Evolutionary conservation across 2,329 filamentous ascomycete species (phyloP), one percentile per base, ranked within the genome.

Genomic region (Epichloe aotearoae): DNA sequence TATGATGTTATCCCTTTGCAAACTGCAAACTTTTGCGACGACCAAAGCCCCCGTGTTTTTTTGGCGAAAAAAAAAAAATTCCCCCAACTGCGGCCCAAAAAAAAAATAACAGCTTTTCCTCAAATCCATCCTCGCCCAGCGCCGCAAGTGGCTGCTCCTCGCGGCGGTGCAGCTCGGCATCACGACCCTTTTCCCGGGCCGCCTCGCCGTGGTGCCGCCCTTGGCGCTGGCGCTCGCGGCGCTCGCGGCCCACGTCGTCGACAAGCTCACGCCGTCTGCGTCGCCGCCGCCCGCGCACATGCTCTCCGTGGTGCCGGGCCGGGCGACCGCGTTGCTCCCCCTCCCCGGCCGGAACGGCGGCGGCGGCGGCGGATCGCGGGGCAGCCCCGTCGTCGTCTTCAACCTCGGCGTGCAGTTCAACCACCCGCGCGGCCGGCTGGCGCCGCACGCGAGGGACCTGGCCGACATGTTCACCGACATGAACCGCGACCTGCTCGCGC

Each of bases 401-500:
- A 66, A 72, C 56, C 63, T 74, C 14, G 71, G 71, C 46, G 59
- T 67, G 12, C 70, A 72, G 52, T 63, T 63, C 57, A 73, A 73
- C 62, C 71, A 73, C 47, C 75, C 76, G 0, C 64, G 78, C 1
- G 75, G 77, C 3, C 42, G 70, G 8, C 58, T 78, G 19, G 63
- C 67, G 2, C 75, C 76, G 0, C 69, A 71, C 46, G 68, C 64
- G 50, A 61, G 61, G 23, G 63, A 72, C 17, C 57, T 74, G 0
- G 64, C 59, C 43, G 54, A 57, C 0, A 63, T 62, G 54, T 75
- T 77, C 56, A 12, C 42, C 0, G 53, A 49, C 8, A 72, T 78
- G 66, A 56, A 65, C 30, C 46, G 49, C 0, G 62, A 66, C 1
- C 61, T 70, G 5, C 55, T 68, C 2, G 50, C 57, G 5, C 61